phyloP scores from a whole-genome alignment of 2,329 filamentous ascomycete genomes.

The Penicillium sp. region DNA sequence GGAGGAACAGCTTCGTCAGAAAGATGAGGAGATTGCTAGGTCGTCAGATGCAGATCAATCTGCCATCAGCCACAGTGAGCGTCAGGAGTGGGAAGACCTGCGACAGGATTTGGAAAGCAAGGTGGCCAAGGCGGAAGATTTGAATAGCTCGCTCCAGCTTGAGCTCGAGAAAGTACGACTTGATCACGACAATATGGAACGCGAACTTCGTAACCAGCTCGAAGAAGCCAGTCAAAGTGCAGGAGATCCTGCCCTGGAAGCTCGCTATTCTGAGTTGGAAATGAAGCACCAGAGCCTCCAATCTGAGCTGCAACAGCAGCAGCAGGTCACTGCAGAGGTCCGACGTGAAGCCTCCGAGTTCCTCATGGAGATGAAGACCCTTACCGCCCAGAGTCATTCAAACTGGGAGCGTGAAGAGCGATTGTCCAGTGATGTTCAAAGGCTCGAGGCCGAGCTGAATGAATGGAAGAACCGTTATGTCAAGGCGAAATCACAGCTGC shows the following conservation, averaged over 20 bases:
- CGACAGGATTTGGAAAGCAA: slow-evolving; percentile 70
- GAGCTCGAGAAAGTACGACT: slow-evolving; percentile 74
- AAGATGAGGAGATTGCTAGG: slow-evolving; percentile 68
- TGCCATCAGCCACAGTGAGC: slow-evolving; percentile 60
- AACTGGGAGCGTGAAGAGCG: slow-evolving; percentile 81
- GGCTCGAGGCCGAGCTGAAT: slow-evolving; percentile 78
- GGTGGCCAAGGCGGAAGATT: slow-evolving; percentile 69
- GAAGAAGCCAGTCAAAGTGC: slow-evolving; percentile 41
- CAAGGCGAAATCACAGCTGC: slow-evolving; percentile 81
- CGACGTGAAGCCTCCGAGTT: slow-evolving; percentile 80
- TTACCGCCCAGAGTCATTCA: slow-evolving; percentile 77
- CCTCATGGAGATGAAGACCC: slow-evolving; percentile 81
- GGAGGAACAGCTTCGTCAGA: slow-evolving; percentile 68
- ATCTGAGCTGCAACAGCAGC: slow-evolving; percentile 69
- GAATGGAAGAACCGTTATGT: slow-evolving; percentile 92
- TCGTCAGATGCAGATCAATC: slow-evolving; percentile 59
- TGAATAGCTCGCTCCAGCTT: slow-evolving; percentile 77
- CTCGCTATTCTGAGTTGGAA: slow-evolving; percentile 60
- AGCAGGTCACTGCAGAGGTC: slow-evolving; percentile 83
- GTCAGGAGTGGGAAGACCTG: slow-evolving; percentile 68
- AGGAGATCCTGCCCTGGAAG: slow-evolving; percentile 59
- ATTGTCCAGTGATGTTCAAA: slow-evolving; percentile 72
- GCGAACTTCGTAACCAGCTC: slow-evolving; percentile 65
- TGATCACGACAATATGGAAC: slow-evolving; percentile 66
- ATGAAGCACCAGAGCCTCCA: slow-evolving; percentile 68